phyloP scores from a whole-genome alignment of 805 yeast species.

The Metschnikowia matae region DNA sequence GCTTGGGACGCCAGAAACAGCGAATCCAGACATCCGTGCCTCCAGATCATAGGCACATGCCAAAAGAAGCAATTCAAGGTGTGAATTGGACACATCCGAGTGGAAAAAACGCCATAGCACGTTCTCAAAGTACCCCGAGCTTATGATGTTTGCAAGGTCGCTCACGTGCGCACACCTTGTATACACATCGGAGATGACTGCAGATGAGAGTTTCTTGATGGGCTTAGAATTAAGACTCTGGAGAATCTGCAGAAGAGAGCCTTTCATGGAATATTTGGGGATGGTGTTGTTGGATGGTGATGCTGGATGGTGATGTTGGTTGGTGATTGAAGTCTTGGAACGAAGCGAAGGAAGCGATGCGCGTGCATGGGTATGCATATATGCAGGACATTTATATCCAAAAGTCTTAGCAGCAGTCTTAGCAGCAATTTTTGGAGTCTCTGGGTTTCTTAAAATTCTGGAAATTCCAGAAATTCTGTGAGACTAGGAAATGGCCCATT shows the following conservation, averaged over 20 bases:
- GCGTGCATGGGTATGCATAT: neutral
- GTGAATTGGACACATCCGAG: slow-evolving; percentile 36
- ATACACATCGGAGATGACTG: slow-evolving; percentile 11
- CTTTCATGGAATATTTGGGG: neutral
- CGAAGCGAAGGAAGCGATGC: slow-evolving; percentile 3
- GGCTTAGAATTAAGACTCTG: slow-evolving; percentile 5
- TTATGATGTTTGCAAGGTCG: slow-evolving; percentile 9
- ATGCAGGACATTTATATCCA: neutral
- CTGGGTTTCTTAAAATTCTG: too few species aligned
- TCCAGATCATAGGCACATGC: slow-evolving; percentile 11
- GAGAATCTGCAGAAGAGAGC: slow-evolving; percentile 6
- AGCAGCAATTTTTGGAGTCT: neutral
- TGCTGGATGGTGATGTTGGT: neutral
- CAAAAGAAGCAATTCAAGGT: slow-evolving; percentile 32
- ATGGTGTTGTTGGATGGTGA: too few species aligned
- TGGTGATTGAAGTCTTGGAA: neutral
- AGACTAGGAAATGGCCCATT: neutral
- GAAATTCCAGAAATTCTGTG: too few species aligned
- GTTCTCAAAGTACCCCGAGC: slow-evolving; percentile 21
- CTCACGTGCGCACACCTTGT: slow-evolving; percentile 1
- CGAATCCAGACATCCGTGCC: neutral
- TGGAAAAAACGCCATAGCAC: slow-evolving; percentile 42
- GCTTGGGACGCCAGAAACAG: neutral
- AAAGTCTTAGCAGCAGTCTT: neutral
- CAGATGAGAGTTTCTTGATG: slow-evolving; percentile 8